Base-by-base conservation (phyloP, 2,329 filamentous ascomycete species). In the Pleomassaria siparia region DNA sequence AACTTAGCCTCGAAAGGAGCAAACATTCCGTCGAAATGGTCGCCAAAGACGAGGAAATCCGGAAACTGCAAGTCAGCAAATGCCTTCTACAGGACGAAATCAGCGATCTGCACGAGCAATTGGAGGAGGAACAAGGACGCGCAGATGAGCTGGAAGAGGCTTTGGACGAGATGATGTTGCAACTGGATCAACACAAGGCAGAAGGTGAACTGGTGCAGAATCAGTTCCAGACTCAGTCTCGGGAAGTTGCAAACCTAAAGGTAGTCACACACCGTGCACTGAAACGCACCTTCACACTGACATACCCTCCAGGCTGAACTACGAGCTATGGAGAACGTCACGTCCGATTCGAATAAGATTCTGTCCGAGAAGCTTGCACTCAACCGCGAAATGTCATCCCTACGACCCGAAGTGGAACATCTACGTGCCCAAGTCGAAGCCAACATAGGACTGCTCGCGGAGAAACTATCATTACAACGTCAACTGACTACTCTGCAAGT, bases 391-490 rank as follows among this genome's bases (percentile, higher is more conserved):
- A 63, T 87, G 16, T 76, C 80, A 21, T 74, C 71, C 6, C 58
- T 86, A 46, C 81, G 80, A 57, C 80, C 81, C 2, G 84, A 87
- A 64, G 62, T 86, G 26, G 82, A 86, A 53, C 81, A 84, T 60
- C 71, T 87, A 12, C 79, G 78, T 53, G 74, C 78, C 6, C 83
- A 87, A 64, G 76, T 75, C 16, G 70, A 74, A 25, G 76, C 77
- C 12, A 83, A 91, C 44, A 85, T 91, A 61, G 79, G 81, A 2
- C 74, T 89, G 10, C 76, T 95, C 13, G 78, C 86, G 1, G 90
- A 95, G 64, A 96, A 95, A 68, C 77, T 92, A 37, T 80, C 86
- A 2, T 73, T 96, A 12, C 86, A 94, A 64, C 85, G 88, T 39
- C 88, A 94, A 70, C 70, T 96, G 22, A 86, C 80, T 62, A 84